Conservation (phyloP, 495 filamentous ascomycete genomes). For the Penicillium egyptiacum region DNA sequence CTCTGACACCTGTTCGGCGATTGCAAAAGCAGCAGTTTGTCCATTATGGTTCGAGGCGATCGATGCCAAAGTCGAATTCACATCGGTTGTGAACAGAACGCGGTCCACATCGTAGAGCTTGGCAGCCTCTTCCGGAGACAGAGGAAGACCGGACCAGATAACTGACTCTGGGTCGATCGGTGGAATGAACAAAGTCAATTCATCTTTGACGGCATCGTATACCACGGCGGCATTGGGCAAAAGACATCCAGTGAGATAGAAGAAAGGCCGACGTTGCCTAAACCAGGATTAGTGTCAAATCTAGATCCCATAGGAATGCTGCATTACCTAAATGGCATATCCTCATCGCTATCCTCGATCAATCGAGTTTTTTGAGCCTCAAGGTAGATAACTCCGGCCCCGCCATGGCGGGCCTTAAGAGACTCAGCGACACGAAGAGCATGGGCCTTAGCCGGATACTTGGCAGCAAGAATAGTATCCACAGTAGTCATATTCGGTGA, state of each 20-base stretch:
- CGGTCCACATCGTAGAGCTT: slow-evolving; percentile 80
- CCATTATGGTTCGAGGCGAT: slow-evolving; percentile 43
- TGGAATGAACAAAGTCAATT: slow-evolving; percentile 89
- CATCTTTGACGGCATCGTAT: slow-evolving; percentile 70
- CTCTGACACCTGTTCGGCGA: slow-evolving; percentile 68
- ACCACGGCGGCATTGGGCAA: slow-evolving; percentile 78
- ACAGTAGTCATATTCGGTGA: slow-evolving; percentile 34
- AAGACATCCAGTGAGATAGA: slow-evolving; percentile 87
- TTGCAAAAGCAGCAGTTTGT: slow-evolving; percentile 62
- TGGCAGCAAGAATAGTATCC: slow-evolving; percentile 59
- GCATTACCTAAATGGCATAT: slow-evolving; percentile 70
- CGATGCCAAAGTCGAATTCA: slow-evolving; percentile 62
- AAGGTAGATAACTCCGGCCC: slow-evolving; percentile 65
- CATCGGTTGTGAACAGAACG: slow-evolving; percentile 65
- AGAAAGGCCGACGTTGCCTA: slow-evolving; percentile 86
- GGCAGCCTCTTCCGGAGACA: slow-evolving; percentile 70
- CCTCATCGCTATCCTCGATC: slow-evolving; percentile 80
- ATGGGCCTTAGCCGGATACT: slow-evolving; percentile 96
- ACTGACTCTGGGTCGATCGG: slow-evolving; percentile 83
- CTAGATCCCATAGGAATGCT: neutral
- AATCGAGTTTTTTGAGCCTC: slow-evolving; percentile 77
- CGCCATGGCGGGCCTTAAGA: slow-evolving; percentile 48
- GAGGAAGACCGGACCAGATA: slow-evolving; percentile 92
- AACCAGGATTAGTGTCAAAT: slow-evolving; percentile 6
- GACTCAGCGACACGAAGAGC: slow-evolving; percentile 76